phyloP scores from a whole-genome alignment of 2,329 filamentous ascomycete species.

The Stagonosporopsis rhizophila region DNA sequence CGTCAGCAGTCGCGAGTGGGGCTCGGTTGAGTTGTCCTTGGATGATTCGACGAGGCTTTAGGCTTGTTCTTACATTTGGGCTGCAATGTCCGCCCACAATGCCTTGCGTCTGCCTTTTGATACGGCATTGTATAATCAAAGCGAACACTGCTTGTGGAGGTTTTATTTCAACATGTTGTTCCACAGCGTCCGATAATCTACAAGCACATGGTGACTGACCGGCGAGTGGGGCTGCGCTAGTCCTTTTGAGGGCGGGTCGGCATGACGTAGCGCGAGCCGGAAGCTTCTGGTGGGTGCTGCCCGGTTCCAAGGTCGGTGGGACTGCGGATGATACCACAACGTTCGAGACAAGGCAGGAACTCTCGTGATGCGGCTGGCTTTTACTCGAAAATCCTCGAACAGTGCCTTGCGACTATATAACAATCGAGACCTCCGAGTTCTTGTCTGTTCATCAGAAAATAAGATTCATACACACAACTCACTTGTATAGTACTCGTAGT shows the following conservation, averaged over 20 bases:
- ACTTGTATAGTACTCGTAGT: constrained; percentile 9
- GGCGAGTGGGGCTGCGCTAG: background rate
- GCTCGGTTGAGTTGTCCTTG: background rate
- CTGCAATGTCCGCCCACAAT: background rate
- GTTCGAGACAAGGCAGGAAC: constrained; percentile 28
- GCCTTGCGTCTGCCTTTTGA: background rate
- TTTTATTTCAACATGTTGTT: too few species aligned
- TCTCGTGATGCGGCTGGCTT: constrained; percentile 35
- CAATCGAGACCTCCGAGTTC: constrained; percentile 7
- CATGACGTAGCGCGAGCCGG: constrained; percentile 19
- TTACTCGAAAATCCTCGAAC: constrained; percentile 26
- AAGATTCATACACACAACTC: constrained; percentile 15
- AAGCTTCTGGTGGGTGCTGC: constrained; percentile 30
- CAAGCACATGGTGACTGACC: background rate
- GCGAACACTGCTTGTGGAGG: background rate
- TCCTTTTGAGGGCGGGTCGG: constrained; percentile 1
- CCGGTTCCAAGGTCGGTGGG: constrained; percentile 32
- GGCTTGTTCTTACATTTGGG: background rate
- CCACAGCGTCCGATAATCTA: too few species aligned
- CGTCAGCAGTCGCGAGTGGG: constrained; percentile 5
- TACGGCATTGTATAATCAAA: background rate
- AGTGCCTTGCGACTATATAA: constrained; percentile 34
- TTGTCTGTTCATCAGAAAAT: constrained; percentile 17
- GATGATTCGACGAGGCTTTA: constrained; percentile 2
- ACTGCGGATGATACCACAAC: constrained; percentile 26